phyloP scores from a whole-genome alignment of 2,329 filamentous ascomycete genomes.

The Dendryphion nanum region DNA sequence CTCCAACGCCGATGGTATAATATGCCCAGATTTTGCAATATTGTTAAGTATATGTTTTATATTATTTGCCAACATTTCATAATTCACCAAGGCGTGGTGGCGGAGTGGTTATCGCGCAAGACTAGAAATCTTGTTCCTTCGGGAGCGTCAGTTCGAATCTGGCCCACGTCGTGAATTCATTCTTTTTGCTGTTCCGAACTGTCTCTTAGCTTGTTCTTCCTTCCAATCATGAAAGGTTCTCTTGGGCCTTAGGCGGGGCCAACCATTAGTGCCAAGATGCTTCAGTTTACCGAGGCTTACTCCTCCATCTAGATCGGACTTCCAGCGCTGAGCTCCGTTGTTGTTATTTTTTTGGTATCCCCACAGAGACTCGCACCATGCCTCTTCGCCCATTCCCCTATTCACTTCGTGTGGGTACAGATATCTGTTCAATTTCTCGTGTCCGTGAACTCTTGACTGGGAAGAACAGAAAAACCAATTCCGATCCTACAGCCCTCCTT shows the following conservation, averaged over 20 bases:
- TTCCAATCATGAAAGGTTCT: too few species aligned
- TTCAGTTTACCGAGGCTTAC: too few species aligned
- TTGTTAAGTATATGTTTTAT: not conserved
- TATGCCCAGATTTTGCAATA: too few species aligned
- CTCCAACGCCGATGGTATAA: too few species aligned
- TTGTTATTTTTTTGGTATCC: not conserved
- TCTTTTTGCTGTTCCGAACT: conserved; percentile 16
- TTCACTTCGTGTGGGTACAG: conserved; percentile 70
- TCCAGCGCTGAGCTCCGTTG: not conserved
- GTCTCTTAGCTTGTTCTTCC: too few species aligned
- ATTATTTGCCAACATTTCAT: not conserved
- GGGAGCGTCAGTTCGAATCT: conserved; percentile 43
- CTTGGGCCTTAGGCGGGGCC: too few species aligned
- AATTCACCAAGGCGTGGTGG: conserved; percentile 29
- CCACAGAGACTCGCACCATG: conserved; percentile 38
- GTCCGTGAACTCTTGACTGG: conserved; percentile 58
- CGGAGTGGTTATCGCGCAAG: conserved; percentile 45
- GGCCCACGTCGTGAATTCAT: conserved; percentile 29
- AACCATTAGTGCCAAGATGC: too few species aligned
- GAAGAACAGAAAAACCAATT: too few species aligned
- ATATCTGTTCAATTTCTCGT: conserved; percentile 71
- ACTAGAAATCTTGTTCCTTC: conserved; percentile 45
- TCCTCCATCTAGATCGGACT: not conserved
- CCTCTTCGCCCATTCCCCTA: conserved; percentile 58
- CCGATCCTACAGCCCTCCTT: too few species aligned